A percentile compares a stretch with the other conserved stretches of the same genome.
These are phyloP conservation scores for Tricharina praecox DNA, from an alignment of 495 filamentous ascomycete genomes.

Conservation along the genomic window DNA sequence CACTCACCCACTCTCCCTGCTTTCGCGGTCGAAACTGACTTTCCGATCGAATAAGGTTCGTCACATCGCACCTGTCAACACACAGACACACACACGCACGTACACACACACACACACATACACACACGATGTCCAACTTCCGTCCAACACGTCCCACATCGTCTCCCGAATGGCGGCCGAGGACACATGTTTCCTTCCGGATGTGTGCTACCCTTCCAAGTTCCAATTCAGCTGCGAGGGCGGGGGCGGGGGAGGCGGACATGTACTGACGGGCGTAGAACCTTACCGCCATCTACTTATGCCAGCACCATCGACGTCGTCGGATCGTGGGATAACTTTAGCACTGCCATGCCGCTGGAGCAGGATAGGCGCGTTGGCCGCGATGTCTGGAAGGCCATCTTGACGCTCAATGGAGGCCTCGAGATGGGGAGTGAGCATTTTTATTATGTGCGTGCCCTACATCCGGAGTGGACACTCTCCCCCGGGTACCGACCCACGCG, in stretches of 20 bases:
- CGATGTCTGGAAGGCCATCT: conserved; percentile 22
- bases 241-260: no score
- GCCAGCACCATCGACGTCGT: conserved; percentile 18
- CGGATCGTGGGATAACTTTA: conserved; percentile 24
- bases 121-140: not conserved
- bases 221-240: not conserved
- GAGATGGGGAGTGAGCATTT: conserved; percentile 23
- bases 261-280: conserved; percentile 10
- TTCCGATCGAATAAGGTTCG: no score
- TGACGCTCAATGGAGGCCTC: conserved; percentile 19
- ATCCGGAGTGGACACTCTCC: no score
- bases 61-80: no score
- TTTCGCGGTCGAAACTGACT: no score
- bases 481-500: conserved; percentile 2
- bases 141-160: not conserved
- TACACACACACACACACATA: not conserved
- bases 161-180: not conserved
- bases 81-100: no score
- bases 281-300: conserved; percentile 13
- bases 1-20: not conserved
- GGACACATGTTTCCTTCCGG: conserved; percentile 16
- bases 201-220: conserved; percentile 19
- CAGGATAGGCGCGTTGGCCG: conserved; percentile 21
- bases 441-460: conserved; percentile 24
- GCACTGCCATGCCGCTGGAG: conserved; percentile 15